These are phyloP conservation scores for Neopestalotiopsis rosae DNA, from an alignment of 2,329 filamentous ascomycete species.

Conservation along the genomic window DNA sequence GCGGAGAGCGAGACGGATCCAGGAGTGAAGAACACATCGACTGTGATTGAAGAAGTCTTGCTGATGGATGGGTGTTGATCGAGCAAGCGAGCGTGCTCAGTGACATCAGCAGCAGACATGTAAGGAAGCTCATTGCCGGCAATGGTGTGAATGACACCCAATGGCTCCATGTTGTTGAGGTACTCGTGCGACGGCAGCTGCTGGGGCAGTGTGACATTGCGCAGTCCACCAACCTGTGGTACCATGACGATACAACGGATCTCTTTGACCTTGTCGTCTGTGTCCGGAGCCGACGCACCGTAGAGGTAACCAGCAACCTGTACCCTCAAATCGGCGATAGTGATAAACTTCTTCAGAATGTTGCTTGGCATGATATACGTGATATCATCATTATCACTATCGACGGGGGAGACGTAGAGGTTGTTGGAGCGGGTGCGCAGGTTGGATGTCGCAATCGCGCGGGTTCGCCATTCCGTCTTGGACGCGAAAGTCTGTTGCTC, in stretches of 20 bases:
- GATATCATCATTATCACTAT: slow-evolving; percentile 86
- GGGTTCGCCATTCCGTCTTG: slow-evolving; percentile 97
- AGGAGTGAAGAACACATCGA: slow-evolving; percentile 95
- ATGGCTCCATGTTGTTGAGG: slow-evolving; percentile 82
- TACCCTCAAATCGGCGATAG: slow-evolving; percentile 92
- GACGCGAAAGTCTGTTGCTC: slow-evolving; percentile 98
- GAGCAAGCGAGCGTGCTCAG: slow-evolving; percentile 89
- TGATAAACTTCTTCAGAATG: slow-evolving; percentile 96
- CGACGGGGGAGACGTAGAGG: slow-evolving; percentile 97
- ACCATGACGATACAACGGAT: slow-evolving; percentile 97
- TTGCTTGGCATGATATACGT: slow-evolving; percentile 99
- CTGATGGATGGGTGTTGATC: slow-evolving; percentile 82
- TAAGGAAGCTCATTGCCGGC: slow-evolving; percentile 94
- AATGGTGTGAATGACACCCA: slow-evolving; percentile 94
- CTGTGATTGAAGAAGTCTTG: slow-evolving; percentile 86
- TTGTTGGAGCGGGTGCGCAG: slow-evolving; percentile 93
- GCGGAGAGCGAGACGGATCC: slow-evolving; percentile 94
- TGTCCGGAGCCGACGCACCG: slow-evolving; percentile 84
- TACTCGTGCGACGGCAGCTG: slow-evolving; percentile 92
- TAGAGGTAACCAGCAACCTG: slow-evolving; percentile 97
- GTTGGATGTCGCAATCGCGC: slow-evolving; percentile 96
- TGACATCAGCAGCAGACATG: slow-evolving; percentile 95
- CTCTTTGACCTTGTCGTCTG: slow-evolving; percentile 94
- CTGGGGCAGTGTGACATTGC: slow-evolving; percentile 89
- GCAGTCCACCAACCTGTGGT: slow-evolving; percentile 91